Base-by-base conservation (phyloP, 2,329 filamentous ascomycete species). In the Venturia pyrina region DNA sequence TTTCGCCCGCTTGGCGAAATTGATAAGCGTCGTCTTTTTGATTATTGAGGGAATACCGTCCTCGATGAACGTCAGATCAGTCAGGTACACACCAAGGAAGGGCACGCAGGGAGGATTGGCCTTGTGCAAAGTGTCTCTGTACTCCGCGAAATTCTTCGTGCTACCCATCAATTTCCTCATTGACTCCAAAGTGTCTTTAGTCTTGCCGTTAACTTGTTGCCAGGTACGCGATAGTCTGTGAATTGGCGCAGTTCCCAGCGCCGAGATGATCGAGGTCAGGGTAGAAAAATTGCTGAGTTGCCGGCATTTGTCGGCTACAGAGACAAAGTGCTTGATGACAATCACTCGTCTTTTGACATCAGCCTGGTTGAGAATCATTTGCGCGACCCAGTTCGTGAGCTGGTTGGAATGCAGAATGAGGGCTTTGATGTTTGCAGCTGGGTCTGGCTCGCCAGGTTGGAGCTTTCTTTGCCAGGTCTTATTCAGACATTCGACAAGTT, bases 391-490 rank as follows among this genome's bases (percentile, higher is more conserved):
- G 75, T 98, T 99, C 6, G 95, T 99, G 82, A 99, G 87, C 76
- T 98, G 93, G 73, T 99, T 99, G 0, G 95, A 98, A 78, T 99
- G 95, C 64, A 98, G 82, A 78, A 99, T 99, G 68, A 99, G 83
- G 11, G 92, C 90, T 78, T 98, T 97, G 70, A 99, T 91, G 71
- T 99, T 98, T 0, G 91, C 86, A 11, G 95, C 93, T 43, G 93
- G 90, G 72, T 96, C 92, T 6, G 89, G 85, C 68, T 93, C 89
- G 67, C 89, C 88, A 43, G 93, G 89, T 10, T 80, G 84, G 67
- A 96, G 82, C 80, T 97, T 97, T 84, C 96, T 98, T 78, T 96
- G 92, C 95, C 95, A 99, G 5, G 93, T 97, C 82, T 99, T 99
- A 79, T 96, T 97, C 68, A 99, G 80, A 75, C 93, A 98, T 76